A percentile compares a stretch with the other conserved stretches of the same genome.
Evolutionary conservation across 129 eudicot species (phyloP).

Genomic region (Tagetes patula): DNA sequence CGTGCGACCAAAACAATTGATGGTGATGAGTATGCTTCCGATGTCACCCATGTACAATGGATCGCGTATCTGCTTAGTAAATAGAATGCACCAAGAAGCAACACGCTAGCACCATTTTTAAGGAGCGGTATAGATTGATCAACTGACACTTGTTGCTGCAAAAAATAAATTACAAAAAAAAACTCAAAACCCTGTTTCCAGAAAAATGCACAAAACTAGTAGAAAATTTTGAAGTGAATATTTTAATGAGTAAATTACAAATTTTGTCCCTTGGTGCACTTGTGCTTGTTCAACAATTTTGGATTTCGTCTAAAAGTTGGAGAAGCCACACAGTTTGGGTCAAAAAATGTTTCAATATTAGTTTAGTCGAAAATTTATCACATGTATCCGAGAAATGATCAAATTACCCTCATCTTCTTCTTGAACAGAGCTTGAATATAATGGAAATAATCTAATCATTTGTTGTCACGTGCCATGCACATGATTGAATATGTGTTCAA

Average conservation of each 20-base stretch:
- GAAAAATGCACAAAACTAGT: background rate
- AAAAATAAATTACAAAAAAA: constrained; percentile 9
- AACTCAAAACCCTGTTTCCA: background rate
- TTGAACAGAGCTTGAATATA: too few species aligned
- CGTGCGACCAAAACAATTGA: constrained; percentile 94
- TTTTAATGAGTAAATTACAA: background rate
- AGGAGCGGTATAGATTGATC: constrained; percentile 80
- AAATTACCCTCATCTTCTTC: too few species aligned
- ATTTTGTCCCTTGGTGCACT: too few species aligned
- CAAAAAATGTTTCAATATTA: too few species aligned
- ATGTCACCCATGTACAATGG: constrained; percentile 95
- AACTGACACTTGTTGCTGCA: constrained; percentile 59
- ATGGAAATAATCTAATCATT: too few species aligned
- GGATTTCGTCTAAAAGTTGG: too few species aligned
- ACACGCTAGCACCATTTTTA: constrained; percentile 73
- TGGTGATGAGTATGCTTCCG: constrained; percentile 98
- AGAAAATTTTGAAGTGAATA: background rate
- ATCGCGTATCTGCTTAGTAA: constrained; percentile 81
- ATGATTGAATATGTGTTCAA: too few species aligned
- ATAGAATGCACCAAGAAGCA: constrained; percentile 84
- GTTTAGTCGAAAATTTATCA: too few species aligned
- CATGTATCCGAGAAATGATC: too few species aligned
- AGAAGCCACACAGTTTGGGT: too few species aligned
- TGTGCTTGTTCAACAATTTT: too few species aligned
- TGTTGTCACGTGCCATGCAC: too few species aligned